Percentiles rank a stretch among this genome's conserved stretches.
Evolutionary conservation across 495 filamentous ascomycete species (phyloP).

Genomic region (Penicillium desertorum): DNA sequence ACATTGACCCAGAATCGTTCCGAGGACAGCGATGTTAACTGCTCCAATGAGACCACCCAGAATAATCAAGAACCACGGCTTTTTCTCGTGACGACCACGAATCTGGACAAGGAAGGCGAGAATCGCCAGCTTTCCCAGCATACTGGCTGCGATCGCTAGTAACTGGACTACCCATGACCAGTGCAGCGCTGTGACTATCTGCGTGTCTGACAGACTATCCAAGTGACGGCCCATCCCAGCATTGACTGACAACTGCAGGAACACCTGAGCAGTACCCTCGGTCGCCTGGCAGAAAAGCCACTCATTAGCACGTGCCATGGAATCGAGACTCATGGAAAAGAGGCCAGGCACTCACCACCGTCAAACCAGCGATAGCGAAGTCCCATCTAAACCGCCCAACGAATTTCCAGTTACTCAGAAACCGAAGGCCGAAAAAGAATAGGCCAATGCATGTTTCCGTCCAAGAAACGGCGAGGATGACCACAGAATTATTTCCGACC

Average conservation of each 20-base stretch:
- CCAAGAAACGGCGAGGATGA: conserved; percentile 21
- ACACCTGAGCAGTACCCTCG: conserved; percentile 15
- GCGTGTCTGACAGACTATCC: conserved; percentile 14
- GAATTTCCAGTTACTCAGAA: conserved; percentile 23
- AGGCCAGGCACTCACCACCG: conserved; percentile 11
- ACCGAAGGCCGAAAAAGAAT: conserved; percentile 18
- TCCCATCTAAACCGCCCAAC: conserved; percentile 23
- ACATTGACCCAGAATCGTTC: conserved; percentile 29
- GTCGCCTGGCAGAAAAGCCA: neutral
- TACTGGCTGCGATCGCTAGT: conserved; percentile 27
- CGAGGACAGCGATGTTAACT: conserved; percentile 26
- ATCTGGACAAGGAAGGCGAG: conserved; percentile 34
- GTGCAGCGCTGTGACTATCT: conserved; percentile 22
- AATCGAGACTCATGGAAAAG: neutral
- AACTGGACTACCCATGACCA: conserved; percentile 38
- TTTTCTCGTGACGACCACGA: conserved; percentile 27
- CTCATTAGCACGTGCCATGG: neutral
- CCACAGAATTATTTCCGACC: conserved; percentile 2
- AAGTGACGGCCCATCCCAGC: conserved; percentile 33
- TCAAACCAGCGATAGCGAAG: conserved; percentile 17
- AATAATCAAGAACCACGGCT: conserved; percentile 29
- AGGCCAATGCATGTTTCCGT: conserved; percentile 18
- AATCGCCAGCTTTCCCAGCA: conserved; percentile 35
- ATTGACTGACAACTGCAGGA: conserved; percentile 26
- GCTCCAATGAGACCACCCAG: conserved; percentile 25